Evolutionary conservation across 2,329 filamentous ascomycete species (phyloP).

Genomic region (Pestalotiopsis sp.): DNA sequence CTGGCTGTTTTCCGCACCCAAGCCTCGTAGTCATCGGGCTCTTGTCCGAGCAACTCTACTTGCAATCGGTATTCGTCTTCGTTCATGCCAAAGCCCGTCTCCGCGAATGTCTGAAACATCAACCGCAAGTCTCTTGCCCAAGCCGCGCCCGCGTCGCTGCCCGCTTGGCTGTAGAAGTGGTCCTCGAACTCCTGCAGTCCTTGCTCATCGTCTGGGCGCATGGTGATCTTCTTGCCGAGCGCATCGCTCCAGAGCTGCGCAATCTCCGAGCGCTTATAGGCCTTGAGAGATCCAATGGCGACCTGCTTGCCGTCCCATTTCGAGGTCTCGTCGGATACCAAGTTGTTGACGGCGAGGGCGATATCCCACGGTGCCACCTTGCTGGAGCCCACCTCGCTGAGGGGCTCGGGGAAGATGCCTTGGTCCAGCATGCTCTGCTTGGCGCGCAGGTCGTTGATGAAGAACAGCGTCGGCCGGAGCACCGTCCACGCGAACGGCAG

Average conservation of each 20-base stretch:
- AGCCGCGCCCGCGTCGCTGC: not conserved
- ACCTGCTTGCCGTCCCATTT: constrained; percentile 5
- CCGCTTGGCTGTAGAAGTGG: not conserved
- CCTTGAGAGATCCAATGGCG: not conserved
- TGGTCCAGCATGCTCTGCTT: constrained; percentile 8
- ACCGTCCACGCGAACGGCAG: constrained; percentile 10
- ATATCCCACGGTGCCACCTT: constrained; percentile 12
- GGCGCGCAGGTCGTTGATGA: constrained; percentile 11
- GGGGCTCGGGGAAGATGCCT: constrained; percentile 2
- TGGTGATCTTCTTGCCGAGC: no score
- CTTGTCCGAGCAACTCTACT: constrained; percentile 6
- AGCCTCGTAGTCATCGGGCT: constrained; percentile 4
- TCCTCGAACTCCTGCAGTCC: constrained; percentile 6
- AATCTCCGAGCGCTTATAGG: constrained; percentile 4
- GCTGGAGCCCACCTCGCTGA: constrained; percentile 6
- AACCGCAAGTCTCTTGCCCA: constrained; percentile 7
- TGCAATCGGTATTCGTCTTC: constrained; percentile 7
- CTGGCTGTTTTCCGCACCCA: not conserved
- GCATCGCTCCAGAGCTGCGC: not conserved
- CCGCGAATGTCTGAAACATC: constrained; percentile 7
- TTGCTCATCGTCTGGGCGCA: not conserved
- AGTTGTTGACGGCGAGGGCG: constrained; percentile 4
- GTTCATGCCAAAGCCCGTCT: not conserved
- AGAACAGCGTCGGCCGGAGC: constrained; percentile 2
- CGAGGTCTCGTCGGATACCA: not conserved